phyloP scores from a whole-genome alignment of 1,284 basidiomycete species.

The Pascua sp. region DNA sequence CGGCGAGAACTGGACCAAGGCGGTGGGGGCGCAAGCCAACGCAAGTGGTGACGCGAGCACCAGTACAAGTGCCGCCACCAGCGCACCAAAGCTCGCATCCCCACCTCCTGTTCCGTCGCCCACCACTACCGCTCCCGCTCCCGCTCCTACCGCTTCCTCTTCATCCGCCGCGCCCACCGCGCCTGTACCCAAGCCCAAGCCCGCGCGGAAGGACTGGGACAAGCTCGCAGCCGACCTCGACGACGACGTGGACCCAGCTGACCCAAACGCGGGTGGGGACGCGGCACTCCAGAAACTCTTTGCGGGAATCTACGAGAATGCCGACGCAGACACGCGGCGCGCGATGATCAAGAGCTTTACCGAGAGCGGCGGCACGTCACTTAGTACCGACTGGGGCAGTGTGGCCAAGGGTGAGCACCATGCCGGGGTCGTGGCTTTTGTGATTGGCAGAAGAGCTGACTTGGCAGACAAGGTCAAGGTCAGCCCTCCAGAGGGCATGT shows the following conservation, averaged over 20 bases:
- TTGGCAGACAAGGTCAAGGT: conserved; percentile 50
- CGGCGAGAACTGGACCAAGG: conserved; percentile 57
- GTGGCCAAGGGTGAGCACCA: conserved; percentile 59
- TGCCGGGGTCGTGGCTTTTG: neutral
- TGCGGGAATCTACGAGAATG: conserved; percentile 66
- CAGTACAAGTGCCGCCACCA: no score
- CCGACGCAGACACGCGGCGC: conserved; percentile 78
- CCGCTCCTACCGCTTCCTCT: neutral
- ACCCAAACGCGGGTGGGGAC: conserved; percentile 42
- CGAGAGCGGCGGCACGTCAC: conserved; percentile 84
- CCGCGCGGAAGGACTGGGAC: conserved; percentile 45
- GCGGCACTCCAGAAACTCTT: conserved; percentile 48
- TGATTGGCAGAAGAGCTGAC: conserved; percentile 5
- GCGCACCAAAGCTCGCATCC: no score
- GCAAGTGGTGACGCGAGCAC: no score
- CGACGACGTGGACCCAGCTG: conserved; percentile 27
- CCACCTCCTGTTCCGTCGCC: no score
- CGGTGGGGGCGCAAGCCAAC: no score
- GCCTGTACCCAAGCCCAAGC: conserved; percentile 4
- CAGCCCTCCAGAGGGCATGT: conserved; percentile 75
- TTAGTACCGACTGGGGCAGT: conserved; percentile 91
- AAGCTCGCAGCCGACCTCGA: conserved; percentile 37
- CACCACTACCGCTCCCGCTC: conserved; percentile 1
- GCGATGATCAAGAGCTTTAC: conserved; percentile 96
- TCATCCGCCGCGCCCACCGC: neutral